Percentiles rank a stretch among this genome's conserved stretches.
These are phyloP conservation scores for Aleurites moluccanus DNA, from an alignment of 441 rosid species.

Conservation along the genomic window DNA sequence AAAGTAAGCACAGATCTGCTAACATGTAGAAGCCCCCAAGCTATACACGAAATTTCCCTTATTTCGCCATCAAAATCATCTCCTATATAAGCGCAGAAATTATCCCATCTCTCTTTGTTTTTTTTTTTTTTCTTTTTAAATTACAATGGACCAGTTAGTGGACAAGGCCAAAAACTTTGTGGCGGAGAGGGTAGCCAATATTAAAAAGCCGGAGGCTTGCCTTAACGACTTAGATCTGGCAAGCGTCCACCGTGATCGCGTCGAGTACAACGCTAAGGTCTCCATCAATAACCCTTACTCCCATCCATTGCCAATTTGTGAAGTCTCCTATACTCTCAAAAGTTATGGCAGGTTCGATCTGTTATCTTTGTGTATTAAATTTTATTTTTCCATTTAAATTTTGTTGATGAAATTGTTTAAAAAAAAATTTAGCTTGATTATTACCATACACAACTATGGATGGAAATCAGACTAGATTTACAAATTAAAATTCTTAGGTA, in stretches of 20 bases:
- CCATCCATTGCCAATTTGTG: constrained; percentile 70
- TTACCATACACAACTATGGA: too few relatives aligned
- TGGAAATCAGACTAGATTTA: too few relatives aligned
- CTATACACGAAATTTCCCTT: constrained; percentile 4
- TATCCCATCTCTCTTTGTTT: too few relatives aligned
- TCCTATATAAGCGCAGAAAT: neutral
- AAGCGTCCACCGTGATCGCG: constrained; percentile 50
- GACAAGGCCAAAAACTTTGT: constrained; percentile 69
- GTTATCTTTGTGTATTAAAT: neutral
- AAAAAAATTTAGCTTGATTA: neutral
- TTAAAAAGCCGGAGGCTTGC: constrained; percentile 73
- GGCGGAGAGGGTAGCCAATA: constrained; percentile 55
- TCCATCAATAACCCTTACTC: constrained; percentile 67
- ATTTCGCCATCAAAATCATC: neutral
- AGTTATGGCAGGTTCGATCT: constrained; percentile 58
- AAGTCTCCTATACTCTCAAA: constrained; percentile 72
- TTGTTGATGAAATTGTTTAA: too few relatives aligned
- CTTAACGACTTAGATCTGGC: constrained; percentile 57
- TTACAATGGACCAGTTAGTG: constrained; percentile 41
- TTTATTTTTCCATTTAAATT: neutral
- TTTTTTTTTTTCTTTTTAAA: neutral
- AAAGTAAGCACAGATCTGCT: constrained; percentile 13
- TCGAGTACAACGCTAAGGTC: constrained; percentile 65
- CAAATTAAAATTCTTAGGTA: too few relatives aligned
- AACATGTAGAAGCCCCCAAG: constrained; percentile 14